Conservation (phyloP, 495 filamentous ascomycete species). For the Talaromyces wortmannii region DNA sequence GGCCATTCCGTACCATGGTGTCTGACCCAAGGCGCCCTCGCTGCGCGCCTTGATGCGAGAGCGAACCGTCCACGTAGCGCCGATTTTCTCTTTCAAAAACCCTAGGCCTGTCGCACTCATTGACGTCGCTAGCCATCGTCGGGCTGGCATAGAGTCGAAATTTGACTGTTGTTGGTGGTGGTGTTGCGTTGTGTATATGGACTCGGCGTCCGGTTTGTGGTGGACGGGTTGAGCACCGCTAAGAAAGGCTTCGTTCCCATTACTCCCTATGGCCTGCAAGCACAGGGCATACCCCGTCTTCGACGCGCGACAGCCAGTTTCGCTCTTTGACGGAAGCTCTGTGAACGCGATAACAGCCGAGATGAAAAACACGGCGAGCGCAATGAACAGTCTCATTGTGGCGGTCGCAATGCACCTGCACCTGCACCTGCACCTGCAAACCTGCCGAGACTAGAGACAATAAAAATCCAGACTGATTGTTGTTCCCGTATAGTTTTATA, state of each 20-base stretch:
- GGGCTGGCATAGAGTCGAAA: not conserved
- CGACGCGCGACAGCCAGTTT: not conserved
- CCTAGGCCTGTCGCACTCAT: slow-evolving; percentile 12
- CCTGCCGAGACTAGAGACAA: not conserved
- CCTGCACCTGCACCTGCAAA: too few species aligned
- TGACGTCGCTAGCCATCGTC: slow-evolving; percentile 4
- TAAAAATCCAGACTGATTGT: not conserved
- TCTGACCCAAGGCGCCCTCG: slow-evolving; percentile 38
- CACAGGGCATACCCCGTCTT: not conserved
- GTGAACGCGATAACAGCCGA: slow-evolving; percentile 1
- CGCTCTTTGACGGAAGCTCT: not conserved
- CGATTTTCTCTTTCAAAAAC: slow-evolving; percentile 8
- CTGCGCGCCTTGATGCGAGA: slow-evolving; percentile 20
- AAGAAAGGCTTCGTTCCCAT: not conserved
- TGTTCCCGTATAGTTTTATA: too few species aligned
- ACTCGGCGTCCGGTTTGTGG: not conserved
- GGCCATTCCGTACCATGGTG: slow-evolving; percentile 43
- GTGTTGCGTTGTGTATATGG: too few species aligned
- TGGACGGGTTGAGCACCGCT: not conserved
- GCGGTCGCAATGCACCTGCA: too few species aligned
- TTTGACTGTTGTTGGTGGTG: too few species aligned
- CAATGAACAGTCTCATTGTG: slow-evolving; percentile 3
- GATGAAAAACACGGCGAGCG: not conserved
- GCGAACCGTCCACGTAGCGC: slow-evolving; percentile 2
- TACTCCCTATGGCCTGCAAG: not conserved